Percentiles rank a stretch among this genome's conserved stretches.
Evolutionary conservation across 768 basidiomycete genomes (phyloP).

Genomic region (Hygrocybe punicea): DNA sequence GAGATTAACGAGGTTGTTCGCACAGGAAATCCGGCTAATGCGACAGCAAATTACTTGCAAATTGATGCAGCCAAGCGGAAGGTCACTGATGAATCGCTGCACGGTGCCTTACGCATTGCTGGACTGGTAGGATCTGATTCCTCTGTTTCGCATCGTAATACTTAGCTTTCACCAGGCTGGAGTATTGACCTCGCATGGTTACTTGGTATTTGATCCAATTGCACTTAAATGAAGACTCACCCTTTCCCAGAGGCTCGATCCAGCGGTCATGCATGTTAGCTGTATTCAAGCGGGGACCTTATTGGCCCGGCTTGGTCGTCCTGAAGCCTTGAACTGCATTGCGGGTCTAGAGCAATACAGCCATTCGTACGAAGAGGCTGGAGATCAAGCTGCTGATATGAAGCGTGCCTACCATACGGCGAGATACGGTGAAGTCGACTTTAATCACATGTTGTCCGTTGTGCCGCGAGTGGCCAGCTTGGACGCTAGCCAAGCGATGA

Average conservation of each 20-base stretch:
- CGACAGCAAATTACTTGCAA: constrained; percentile 41
- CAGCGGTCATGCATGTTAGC: constrained; percentile 85
- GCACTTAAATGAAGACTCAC: background rate
- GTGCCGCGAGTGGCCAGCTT: constrained; percentile 1
- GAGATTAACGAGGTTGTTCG: constrained; percentile 57
- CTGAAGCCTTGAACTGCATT: constrained; percentile 81
- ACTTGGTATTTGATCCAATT: constrained; percentile 51
- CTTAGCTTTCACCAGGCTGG: constrained; percentile 49
- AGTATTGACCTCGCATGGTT: constrained; percentile 83
- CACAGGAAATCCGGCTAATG: constrained; percentile 30
- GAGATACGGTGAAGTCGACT: constrained; percentile 11
- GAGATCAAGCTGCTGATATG: constrained; percentile 73
- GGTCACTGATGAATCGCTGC: constrained; percentile 76
- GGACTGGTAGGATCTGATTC: constrained; percentile 74
- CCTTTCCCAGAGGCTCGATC: constrained; percentile 61
- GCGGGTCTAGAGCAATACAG: constrained; percentile 85
- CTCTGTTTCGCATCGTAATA: constrained; percentile 1
- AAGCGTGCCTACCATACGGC: constrained; percentile 42
- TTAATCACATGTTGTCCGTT: constrained; percentile 10
- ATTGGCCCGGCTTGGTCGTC: constrained; percentile 76
- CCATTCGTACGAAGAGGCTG: constrained; percentile 82
- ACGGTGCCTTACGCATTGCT: constrained; percentile 82
- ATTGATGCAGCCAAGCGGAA: constrained; percentile 65
- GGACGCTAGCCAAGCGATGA: constrained; percentile 1
- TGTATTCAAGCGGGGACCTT: constrained; percentile 81